Evolutionary conservation across 148 eudicot genomes (phyloP).

Genomic region (Silene conica): DNA sequence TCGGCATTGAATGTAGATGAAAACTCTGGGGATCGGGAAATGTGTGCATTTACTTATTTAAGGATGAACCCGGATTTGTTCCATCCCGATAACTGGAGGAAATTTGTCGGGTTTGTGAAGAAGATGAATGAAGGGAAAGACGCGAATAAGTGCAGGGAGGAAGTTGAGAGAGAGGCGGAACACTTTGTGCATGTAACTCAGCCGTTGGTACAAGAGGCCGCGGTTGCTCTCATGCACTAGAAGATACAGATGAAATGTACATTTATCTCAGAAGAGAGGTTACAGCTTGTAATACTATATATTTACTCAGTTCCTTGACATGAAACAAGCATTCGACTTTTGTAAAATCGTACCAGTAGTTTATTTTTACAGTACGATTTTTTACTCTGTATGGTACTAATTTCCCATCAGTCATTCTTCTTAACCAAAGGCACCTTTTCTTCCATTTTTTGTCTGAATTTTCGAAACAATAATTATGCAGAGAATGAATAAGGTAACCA

Average conservation of each 20-base stretch:
- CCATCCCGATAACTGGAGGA: slow-evolving; percentile 83
- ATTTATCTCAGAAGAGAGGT: too few relatives aligned
- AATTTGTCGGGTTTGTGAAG: slow-evolving; percentile 79
- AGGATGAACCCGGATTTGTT: slow-evolving; percentile 84
- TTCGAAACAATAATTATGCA: too few relatives aligned
- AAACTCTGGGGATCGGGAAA: slow-evolving; percentile 37
- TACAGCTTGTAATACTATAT: too few relatives aligned
- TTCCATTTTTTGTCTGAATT: too few relatives aligned
- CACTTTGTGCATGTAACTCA: slow-evolving; percentile 71
- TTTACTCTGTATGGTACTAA: too few relatives aligned
- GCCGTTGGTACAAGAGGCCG: slow-evolving; percentile 83
- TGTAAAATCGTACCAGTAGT: too few relatives aligned
- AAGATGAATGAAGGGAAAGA: slow-evolving; percentile 89
- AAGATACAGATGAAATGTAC: not conserved
- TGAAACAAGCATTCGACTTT: too few relatives aligned
- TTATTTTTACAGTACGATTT: too few relatives aligned
- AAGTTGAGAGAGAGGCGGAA: slow-evolving; percentile 84
- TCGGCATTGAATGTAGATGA: slow-evolving; percentile 44
- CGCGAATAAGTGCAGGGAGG: slow-evolving; percentile 50
- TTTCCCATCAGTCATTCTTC: too few relatives aligned
- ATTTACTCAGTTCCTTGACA: too few relatives aligned
- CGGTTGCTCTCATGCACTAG: slow-evolving; percentile 68
- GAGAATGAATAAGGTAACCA: too few relatives aligned
- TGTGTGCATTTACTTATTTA: slow-evolving; percentile 94
- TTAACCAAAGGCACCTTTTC: too few relatives aligned